These are phyloP conservation scores for Trypanosoma platydactyli DNA, from an alignment of 208 protist genomes.

Conservation along the genomic window DNA sequence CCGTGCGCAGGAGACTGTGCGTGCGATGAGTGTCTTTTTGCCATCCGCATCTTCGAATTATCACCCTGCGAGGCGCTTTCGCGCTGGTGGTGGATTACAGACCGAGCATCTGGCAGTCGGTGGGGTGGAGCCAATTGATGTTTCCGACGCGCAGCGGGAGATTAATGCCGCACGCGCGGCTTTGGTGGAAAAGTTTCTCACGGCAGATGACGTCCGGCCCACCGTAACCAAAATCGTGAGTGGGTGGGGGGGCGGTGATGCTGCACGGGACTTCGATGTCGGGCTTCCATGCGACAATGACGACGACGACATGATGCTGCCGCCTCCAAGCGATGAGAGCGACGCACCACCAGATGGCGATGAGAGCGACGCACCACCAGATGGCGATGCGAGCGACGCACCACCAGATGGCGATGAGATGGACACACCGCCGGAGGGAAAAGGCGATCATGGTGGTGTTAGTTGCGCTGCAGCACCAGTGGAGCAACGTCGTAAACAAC, in stretches of 20 bases:
- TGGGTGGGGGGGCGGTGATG: neutral
- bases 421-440: constrained; percentile 1
- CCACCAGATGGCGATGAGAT: too few relatives aligned
- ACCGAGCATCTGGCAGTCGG: constrained; percentile 8
- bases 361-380: constrained; percentile 2
- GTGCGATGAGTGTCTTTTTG: constrained; percentile 13
- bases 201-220: constrained; percentile 18
- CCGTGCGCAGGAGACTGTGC: constrained; percentile 30
- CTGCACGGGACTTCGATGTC: constrained; percentile 5
- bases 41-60: constrained; percentile 16
- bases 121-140: constrained; percentile 20
- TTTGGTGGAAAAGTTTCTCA: constrained; percentile 28
- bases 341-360: constrained; percentile 22
- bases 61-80: constrained; percentile 33
- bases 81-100: constrained; percentile 21
- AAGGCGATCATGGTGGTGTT: too few relatives aligned
- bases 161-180: constrained; percentile 10
- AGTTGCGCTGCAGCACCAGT: too few relatives aligned
- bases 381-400: neutral
- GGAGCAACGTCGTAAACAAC: too few relatives aligned
- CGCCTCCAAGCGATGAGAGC: constrained; percentile 21
- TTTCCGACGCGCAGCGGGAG: constrained; percentile 2
- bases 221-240: constrained; percentile 15
- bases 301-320: constrained; percentile 21
- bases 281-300: constrained; percentile 6